Percentiles rank a stretch among this genome's conserved stretches.
phyloP scores from a whole-genome alignment of 1,284 basidiomycete genomes.

The Cystobasidium slooffiae region DNA sequence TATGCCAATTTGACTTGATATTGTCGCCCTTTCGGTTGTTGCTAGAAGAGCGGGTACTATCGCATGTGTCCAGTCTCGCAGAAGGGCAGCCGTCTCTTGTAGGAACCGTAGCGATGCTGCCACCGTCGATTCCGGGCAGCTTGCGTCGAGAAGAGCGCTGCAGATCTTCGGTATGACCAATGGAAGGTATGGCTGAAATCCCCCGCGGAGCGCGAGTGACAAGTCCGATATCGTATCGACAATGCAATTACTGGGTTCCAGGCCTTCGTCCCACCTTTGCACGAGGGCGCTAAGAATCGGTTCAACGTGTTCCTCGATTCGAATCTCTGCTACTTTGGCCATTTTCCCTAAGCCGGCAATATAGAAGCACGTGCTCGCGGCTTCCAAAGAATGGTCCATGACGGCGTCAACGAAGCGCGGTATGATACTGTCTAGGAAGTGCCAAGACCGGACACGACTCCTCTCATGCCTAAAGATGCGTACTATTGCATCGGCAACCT shows the following conservation, averaged over 20 bases:
- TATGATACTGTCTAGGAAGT: slow-evolving; percentile 21
- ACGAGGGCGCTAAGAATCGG: slow-evolving; percentile 22
- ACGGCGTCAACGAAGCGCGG: slow-evolving; percentile 14
- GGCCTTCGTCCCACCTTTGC: slow-evolving; percentile 24
- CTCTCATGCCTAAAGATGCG: slow-evolving; percentile 33
- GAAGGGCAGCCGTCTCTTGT: slow-evolving; percentile 2
- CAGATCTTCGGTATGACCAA: slow-evolving; percentile 70
- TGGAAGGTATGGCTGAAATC: slow-evolving; percentile 96
- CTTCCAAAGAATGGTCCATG: slow-evolving; percentile 11
- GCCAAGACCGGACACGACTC: slow-evolving; percentile 27
- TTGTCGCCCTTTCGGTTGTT: slow-evolving; percentile 1
- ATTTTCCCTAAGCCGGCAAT: slow-evolving; percentile 33
- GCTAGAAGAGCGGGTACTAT: slow-evolving; percentile 28
- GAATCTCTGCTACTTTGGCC: slow-evolving; percentile 8
- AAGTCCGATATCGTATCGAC: slow-evolving; percentile 91
- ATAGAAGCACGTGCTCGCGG: slow-evolving; percentile 21
- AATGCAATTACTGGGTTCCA: slow-evolving; percentile 59
- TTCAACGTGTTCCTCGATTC: slow-evolving; percentile 22
- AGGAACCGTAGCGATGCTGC: slow-evolving; percentile 19
- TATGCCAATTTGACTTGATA: neutral
- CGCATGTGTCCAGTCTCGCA: slow-evolving; percentile 29
- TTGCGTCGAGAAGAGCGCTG: neutral
- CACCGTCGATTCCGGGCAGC: slow-evolving; percentile 16
- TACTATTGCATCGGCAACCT: slow-evolving; percentile 37
- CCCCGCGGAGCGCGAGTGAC: slow-evolving; percentile 90